A percentile compares a stretch with the other conserved stretches of the same genome.
Conservation (phyloP, 768 basidiomycete genomes). For the Mycena sanguinolenta region DNA sequence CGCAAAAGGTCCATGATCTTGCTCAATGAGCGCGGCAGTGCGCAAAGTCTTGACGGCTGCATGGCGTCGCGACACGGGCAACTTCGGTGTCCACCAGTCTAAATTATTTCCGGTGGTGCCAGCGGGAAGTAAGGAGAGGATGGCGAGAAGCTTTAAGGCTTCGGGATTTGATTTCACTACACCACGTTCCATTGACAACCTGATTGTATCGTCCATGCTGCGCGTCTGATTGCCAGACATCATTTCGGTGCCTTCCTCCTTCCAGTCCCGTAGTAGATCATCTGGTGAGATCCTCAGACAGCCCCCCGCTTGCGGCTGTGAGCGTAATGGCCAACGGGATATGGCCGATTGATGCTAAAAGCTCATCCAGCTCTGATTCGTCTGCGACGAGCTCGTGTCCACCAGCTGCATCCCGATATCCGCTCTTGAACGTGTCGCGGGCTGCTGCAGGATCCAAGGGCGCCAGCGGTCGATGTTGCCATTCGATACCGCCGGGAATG, state of each 20-base stretch:
- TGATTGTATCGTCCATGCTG: constrained; percentile 7
- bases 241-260: constrained; percentile 8
- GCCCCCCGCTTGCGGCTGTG: constrained; percentile 44
- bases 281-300: not conserved
- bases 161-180: constrained; percentile 36
- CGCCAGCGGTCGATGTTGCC: not conserved
- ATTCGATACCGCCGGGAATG: not conserved
- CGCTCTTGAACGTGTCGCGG: too few species aligned
- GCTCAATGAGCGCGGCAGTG: constrained; percentile 14
- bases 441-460: not conserved
- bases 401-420: too few species aligned
- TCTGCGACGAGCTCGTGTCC: too few species aligned
- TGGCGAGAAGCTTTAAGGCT: constrained; percentile 38
- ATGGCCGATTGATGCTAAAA: constrained; percentile 41
- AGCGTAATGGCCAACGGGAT: constrained; percentile 53
- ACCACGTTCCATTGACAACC: constrained; percentile 21
- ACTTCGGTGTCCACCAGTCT: constrained; percentile 16
- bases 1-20: too few species aligned
- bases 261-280: constrained; percentile 8
- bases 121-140: constrained; percentile 43
- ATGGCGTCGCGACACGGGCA: constrained; percentile 7
- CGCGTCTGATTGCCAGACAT: not conserved
- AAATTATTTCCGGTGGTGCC: constrained; percentile 36
- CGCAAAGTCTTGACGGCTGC: constrained; percentile 19
- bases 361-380: constrained; percentile 1